These are phyloP conservation scores for Leccinum uliginosum DNA, from an alignment of 768 basidiomycete genomes.

Conservation along the genomic window DNA sequence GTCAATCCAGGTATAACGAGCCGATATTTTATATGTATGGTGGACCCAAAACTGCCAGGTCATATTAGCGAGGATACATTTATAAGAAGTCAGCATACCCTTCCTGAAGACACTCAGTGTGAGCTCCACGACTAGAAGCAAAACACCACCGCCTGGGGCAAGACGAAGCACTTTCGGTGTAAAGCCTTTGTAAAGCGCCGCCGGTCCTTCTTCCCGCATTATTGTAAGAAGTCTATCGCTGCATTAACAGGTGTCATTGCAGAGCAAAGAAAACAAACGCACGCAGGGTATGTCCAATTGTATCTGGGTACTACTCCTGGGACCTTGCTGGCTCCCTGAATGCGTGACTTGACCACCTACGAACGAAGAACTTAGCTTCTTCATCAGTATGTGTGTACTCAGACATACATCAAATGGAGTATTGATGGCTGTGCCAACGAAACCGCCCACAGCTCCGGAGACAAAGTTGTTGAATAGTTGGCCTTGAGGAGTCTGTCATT, in stretches of 20 bases:
- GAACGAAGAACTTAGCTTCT: neutral
- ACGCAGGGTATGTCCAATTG: conserved; percentile 93
- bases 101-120: conserved; percentile 74
- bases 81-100: conserved; percentile 35
- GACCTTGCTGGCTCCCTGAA: conserved; percentile 67
- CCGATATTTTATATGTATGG: conserved; percentile 25
- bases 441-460: conserved; percentile 87
- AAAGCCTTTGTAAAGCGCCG: conserved; percentile 92
- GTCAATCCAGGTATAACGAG: neutral
- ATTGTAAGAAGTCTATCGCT: conserved; percentile 57
- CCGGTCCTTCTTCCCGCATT: conserved; percentile 80
- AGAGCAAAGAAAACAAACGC: conserved; percentile 11
- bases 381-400: neutral
- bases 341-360: conserved; percentile 93
- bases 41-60: conserved; percentile 26
- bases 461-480: conserved; percentile 88
- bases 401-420: conserved; percentile 67
- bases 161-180: conserved; percentile 92
- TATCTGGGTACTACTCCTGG: conserved; percentile 81
- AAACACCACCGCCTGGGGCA: conserved; percentile 92
- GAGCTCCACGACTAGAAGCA: conserved; percentile 90
- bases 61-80: neutral
- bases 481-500: conserved; percentile 53
- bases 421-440: conserved; percentile 84
- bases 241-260: neutral